Percentiles rank a stretch among this genome's conserved stretches.
Conservation (phyloP, 495 filamentous ascomycete species). For the Niebla homalea region DNA sequence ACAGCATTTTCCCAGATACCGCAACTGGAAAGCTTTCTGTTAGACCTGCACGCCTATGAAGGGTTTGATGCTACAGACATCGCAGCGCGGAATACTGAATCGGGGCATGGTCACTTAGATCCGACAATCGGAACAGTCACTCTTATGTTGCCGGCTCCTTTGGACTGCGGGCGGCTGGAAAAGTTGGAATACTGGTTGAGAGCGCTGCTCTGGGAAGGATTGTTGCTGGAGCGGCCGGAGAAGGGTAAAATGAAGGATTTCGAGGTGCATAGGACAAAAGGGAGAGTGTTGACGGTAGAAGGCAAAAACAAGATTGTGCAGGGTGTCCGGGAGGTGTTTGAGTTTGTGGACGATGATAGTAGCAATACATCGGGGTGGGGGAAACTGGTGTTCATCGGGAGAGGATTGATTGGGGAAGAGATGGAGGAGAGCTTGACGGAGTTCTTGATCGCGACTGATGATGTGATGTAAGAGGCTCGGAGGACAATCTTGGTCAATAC, state of each 20-base stretch:
- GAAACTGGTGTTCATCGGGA: conserved; percentile 73
- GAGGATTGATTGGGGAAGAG: conserved; percentile 38
- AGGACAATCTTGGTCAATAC: too few species aligned
- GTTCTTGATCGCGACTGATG: too few species aligned
- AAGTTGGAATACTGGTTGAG: conserved; percentile 71
- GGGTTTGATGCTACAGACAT: conserved; percentile 51
- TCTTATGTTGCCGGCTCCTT: conserved; percentile 39
- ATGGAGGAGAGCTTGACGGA: conserved; percentile 32
- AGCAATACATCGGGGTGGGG: conserved; percentile 31
- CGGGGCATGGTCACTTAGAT: conserved; percentile 68
- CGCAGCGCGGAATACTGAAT: conserved; percentile 34
- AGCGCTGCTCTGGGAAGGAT: conserved; percentile 68
- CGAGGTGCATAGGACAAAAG: conserved; percentile 82
- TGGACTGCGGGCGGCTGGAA: conserved; percentile 39
- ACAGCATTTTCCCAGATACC: conserved; percentile 70
- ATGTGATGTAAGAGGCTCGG: too few species aligned
- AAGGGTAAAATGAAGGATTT: conserved; percentile 21
- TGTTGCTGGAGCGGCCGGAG: conserved; percentile 34
- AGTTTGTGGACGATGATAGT: conserved; percentile 54
- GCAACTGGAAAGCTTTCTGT: conserved; percentile 65
- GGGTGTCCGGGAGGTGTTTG: conserved; percentile 86
- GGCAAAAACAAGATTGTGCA: conserved; percentile 67
- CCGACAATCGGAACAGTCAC: conserved; percentile 81
- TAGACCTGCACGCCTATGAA: conserved; percentile 92
- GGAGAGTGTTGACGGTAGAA: conserved; percentile 47